Percentiles rank a stretch among this genome's conserved stretches.
Evolutionary conservation across 352 stramenopile species (phyloP).

Genomic region (Phytophthora sojae): DNA sequence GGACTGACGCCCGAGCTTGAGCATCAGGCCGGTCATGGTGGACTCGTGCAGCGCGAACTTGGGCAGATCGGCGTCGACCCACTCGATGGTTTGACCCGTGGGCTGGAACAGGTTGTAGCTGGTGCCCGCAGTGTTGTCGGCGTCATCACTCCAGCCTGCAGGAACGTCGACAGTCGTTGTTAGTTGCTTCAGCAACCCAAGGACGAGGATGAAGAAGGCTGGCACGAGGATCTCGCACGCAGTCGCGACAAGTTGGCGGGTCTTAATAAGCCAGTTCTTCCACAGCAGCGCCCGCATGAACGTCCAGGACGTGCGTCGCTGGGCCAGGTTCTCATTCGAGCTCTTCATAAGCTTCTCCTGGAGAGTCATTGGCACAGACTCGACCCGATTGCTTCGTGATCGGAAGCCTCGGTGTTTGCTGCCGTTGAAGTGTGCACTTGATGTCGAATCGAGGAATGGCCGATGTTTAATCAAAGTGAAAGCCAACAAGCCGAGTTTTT

Average conservation of each 20-base stretch:
- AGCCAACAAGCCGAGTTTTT: too few relatives aligned
- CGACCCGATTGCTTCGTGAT: not conserved
- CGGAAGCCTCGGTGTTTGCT: not conserved
- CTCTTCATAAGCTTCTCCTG: conserved; percentile 18
- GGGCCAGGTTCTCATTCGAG: conserved; percentile 2
- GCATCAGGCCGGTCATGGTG: conserved; percentile 63
- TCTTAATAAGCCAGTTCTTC: conserved; percentile 78
- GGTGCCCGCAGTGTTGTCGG: conserved; percentile 23
- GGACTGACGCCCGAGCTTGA: conserved; percentile 52
- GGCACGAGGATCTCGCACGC: conserved; percentile 62
- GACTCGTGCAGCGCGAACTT: conserved; percentile 62
- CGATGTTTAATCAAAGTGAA: too few relatives aligned
- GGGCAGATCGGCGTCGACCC: conserved; percentile 40
- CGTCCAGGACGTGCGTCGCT: conserved; percentile 19
- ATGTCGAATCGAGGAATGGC: conserved; percentile 10
- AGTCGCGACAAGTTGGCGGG: conserved; percentile 51
- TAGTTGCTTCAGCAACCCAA: conserved; percentile 55
- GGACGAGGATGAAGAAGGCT: conserved; percentile 62
- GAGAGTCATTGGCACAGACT: conserved; percentile 6
- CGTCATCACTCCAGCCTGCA: conserved; percentile 52
- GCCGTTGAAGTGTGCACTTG: conserved; percentile 2
- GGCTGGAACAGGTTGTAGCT: conserved; percentile 65
- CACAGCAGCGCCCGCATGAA: conserved; percentile 54
- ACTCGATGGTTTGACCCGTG: conserved; percentile 39
- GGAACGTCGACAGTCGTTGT: conserved; percentile 53